A percentile compares a stretch with the other conserved stretches of the same genome.
phyloP scores from a whole-genome alignment of 345 rosid genomes.

The Stellera chamaejasme region DNA sequence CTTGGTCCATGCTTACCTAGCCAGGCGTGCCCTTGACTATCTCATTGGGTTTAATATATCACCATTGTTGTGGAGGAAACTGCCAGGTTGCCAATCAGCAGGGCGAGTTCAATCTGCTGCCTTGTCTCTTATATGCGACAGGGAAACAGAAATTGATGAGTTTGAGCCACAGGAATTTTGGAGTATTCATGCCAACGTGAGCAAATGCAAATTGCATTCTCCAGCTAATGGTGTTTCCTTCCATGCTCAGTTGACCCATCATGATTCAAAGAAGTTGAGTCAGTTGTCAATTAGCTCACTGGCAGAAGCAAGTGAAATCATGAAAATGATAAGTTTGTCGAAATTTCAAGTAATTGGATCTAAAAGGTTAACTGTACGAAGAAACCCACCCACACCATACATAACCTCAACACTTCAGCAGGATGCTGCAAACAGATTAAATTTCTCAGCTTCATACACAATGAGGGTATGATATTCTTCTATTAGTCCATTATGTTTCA shows the following conservation, averaged over 20 bases:
- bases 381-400: slow-evolving; percentile 86
- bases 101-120: slow-evolving; percentile 99
- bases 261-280: slow-evolving; percentile 54
- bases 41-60: slow-evolving; percentile 92
- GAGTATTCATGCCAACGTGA: slow-evolving; percentile 53
- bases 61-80: slow-evolving; percentile 90
- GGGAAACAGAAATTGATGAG: slow-evolving; percentile 87
- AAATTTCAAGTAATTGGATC: slow-evolving; percentile 45
- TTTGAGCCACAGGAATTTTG: slow-evolving; percentile 85
- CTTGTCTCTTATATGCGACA: slow-evolving; percentile 77
- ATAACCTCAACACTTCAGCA: slow-evolving; percentile 98
- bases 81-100: slow-evolving; percentile 97
- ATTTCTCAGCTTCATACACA: slow-evolving; percentile 62
- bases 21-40: slow-evolving; percentile 96
- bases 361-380: slow-evolving; percentile 48
- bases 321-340: slow-evolving; percentile 42
- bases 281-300: slow-evolving; percentile 69
- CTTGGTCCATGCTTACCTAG: slow-evolving; percentile 92
- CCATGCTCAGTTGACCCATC: slow-evolving; percentile 61
- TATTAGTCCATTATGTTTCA: too few species aligned
- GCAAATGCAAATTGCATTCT: slow-evolving; percentile 23
- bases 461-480: slow-evolving; percentile 57
- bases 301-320: slow-evolving; percentile 44
- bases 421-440: slow-evolving; percentile 91
- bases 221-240: slow-evolving; percentile 21